phyloP scores from a whole-genome alignment of 495 filamentous ascomycete species.

The Hypoxylon perforatum region DNA sequence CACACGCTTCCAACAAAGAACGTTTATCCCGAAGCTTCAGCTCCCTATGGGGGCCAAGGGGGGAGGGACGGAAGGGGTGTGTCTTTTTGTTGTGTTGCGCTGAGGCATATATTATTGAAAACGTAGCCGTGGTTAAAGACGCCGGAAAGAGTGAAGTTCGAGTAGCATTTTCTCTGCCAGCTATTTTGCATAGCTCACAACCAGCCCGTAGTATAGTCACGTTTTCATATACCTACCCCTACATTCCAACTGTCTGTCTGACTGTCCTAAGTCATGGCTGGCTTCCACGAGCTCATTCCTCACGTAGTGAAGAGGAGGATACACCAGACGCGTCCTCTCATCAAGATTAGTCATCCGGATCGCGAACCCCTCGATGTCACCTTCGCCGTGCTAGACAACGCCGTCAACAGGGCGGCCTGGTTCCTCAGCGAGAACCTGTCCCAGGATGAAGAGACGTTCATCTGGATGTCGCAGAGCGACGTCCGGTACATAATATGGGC shows the following conservation, averaged over 20 bases:
- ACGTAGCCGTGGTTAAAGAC: neutral
- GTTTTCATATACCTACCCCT: neutral
- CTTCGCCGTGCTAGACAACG: slow-evolving; percentile 37
- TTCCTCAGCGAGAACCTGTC: slow-evolving; percentile 37
- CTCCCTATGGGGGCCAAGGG: slow-evolving; percentile 1
- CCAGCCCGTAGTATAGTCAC: no score
- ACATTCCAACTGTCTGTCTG: slow-evolving; percentile 1
- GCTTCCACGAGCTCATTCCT: slow-evolving; percentile 38
- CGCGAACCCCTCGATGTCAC: slow-evolving; percentile 32
- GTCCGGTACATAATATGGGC: slow-evolving; percentile 37
- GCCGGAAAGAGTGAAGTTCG: neutral
- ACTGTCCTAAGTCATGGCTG: slow-evolving; percentile 32
- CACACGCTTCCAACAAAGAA: slow-evolving; percentile 20
- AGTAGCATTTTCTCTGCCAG: neutral
- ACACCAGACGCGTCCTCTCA: slow-evolving; percentile 25
- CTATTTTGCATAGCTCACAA: no score
- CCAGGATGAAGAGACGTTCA: slow-evolving; percentile 35
- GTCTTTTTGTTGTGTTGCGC: slow-evolving; percentile 7
- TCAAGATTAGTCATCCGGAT: slow-evolving; percentile 36
- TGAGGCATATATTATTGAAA: slow-evolving; percentile 18
- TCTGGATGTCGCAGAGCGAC: slow-evolving; percentile 42
- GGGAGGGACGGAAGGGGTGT: neutral
- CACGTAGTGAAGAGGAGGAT: slow-evolving; percentile 35
- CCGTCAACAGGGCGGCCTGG: slow-evolving; percentile 41
- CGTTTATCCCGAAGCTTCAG: slow-evolving; percentile 8